Evolutionary conservation across 1,284 basidiomycete species (phyloP), one percentile per base, ranked within the genome.

Genomic region (Cryptococcus floricola): DNA sequence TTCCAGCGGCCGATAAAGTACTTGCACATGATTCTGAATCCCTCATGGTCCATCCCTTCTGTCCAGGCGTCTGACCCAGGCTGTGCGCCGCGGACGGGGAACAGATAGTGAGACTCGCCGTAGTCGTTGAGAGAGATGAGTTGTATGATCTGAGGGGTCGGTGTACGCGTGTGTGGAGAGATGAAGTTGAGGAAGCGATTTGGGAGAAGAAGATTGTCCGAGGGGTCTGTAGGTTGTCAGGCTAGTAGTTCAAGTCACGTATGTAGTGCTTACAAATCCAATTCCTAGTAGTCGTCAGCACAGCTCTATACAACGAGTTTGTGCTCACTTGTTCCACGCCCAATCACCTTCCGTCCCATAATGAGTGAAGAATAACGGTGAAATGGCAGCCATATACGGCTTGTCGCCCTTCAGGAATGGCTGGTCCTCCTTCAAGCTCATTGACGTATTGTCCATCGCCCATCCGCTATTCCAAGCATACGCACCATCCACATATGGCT

Each of bases 321-420:
- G 9, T 2, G 54, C 68, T 54, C 50, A 72, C 73, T 78, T 77
- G 65, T 77, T 70, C 63, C 69, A 77, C 0, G 69, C 74, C 69
- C 68, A 77, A 23, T 66, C 53, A 6, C 75, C 75, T 14, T 59
- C 59, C 13, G 63, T 70, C 12, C 77, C 77, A 56, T 78, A 78
- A 58, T 78, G 76, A 4, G 84, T 84, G 64, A 82, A 85, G 73
- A 85, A 85, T 77, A 83, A 81, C 4, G 83, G 84, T 0, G 82
- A 83, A 12, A 84, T 78, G 4, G 81, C 80, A 0, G 83, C 83
- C 84, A 85, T 85, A 67, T 82, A 84, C 16, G 81, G 79, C 49
- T 80, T 79, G 1, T 73, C n/a, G 41, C 60, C 57, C 3, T 61
- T 18, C 25, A 74, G 47, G 56, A 74, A 77, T 8, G 64, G 57